A percentile compares a stretch with the other conserved stretches of the same genome.
These are phyloP conservation scores for Aspergillus diversus DNA, from an alignment of 495 filamentous ascomycete species.

Conservation along the genomic window DNA sequence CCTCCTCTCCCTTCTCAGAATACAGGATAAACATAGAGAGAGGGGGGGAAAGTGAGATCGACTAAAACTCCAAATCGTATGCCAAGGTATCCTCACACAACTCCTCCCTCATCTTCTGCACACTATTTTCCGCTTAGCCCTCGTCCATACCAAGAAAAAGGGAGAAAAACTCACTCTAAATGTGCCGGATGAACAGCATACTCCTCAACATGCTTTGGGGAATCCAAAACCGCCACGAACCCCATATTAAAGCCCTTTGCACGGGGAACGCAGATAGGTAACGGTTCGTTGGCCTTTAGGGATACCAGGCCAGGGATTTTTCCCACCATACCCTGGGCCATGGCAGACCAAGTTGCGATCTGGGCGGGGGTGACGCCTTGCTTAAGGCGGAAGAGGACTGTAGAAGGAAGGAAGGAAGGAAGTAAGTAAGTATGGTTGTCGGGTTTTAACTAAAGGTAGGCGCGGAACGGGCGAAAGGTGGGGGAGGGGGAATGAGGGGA, in stretches of 20 bases:
- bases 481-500: neutral
- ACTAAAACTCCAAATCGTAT: conserved; percentile 48
- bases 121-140: conserved; percentile 26
- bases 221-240: conserved; percentile 47
- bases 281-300: conserved; percentile 33
- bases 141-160: neutral
- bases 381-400: conserved; percentile 52
- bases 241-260: conserved; percentile 50
- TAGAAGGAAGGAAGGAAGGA: too few species aligned
- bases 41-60: neutral
- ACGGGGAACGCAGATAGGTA: conserved; percentile 43
- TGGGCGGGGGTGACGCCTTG: conserved; percentile 37
- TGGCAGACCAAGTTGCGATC: conserved; percentile 33
- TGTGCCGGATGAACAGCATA: conserved; percentile 47
- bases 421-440: too few species aligned
- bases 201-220: conserved; percentile 36
- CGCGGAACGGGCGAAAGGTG: neutral
- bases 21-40: too few species aligned
- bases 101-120: conserved; percentile 46
- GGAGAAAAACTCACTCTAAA: conserved; percentile 36
- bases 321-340: conserved; percentile 41
- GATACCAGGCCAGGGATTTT: conserved; percentile 45
- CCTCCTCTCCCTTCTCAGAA: too few species aligned
- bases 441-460: neutral
- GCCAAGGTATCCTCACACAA: conserved; percentile 50